Evolutionary conservation across 75 land plant species (phyloP), one percentile per base, ranked within the genome.

Genomic region (Chamaecyparis obtusa): DNA sequence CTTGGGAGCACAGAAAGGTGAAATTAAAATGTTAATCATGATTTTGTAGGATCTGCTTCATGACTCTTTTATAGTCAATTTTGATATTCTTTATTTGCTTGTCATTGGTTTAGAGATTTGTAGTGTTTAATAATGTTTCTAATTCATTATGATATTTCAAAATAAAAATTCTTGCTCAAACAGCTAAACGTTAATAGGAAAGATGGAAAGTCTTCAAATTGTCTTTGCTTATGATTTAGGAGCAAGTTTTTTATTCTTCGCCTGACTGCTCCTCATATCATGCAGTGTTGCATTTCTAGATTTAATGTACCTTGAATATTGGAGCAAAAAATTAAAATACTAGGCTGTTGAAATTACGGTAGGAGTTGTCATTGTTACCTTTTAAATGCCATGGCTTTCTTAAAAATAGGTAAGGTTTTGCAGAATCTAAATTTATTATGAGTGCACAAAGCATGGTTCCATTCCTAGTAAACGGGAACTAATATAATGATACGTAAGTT

Each of bases 391-490:
- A 14, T 81, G 5, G 48, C 32, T 24, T 44, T 46, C 54, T n/a
- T 81, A n/a, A 81, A 46, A 81, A 81, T 81, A 81, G 21, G 39
- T 9, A 80, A 81, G 30, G 55, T 51, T 44, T 81, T 46, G 16
- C n/a, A 27, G 1, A 41, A 78, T 0, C 9, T 1, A 37, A 15
- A 21, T 10, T 37, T 37, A 80, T 41, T 41, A 4, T 27, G 33
- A 24, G 27, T 46, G 83, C 27, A 16, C 49, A 81, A 9, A 44
- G 43, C 10, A 27, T 7, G 41, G 44, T 78, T 78, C 80, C 9
- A 21, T 21, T 21, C 81, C 41, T 39, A 0, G 83, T 11, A 81
- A 44, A 39, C 44, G 32, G 83, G 13, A 44, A 81, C n/a, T 46
- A 81, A 9, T 46, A 27, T 27, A 81, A 24, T 80, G 30, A 81